phyloP scores from a whole-genome alignment of 1,284 basidiomycete genomes.

The Xerocomus minutiporus region DNA sequence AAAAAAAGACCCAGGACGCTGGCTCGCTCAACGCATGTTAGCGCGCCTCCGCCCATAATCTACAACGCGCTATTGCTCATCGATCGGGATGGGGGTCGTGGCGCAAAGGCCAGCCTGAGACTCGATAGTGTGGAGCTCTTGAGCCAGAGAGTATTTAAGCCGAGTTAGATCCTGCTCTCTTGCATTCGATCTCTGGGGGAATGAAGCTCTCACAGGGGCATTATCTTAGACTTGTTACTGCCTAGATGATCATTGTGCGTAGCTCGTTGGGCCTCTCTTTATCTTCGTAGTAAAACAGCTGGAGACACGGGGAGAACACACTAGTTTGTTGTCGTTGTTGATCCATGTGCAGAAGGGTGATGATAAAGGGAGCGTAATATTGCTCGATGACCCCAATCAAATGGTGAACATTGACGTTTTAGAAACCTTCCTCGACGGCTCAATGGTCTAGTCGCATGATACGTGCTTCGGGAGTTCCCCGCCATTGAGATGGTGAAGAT shows the following conservation, averaged over 20 bases:
- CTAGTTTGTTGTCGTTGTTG: too few species aligned
- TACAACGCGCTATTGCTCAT: not conserved
- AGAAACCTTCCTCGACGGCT: constrained; percentile 17
- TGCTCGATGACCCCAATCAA: too few species aligned
- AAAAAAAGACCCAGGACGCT: constrained; percentile 7
- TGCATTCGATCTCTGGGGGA: too few species aligned
- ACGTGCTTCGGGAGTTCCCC: constrained; percentile 37
- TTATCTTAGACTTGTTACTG: too few species aligned
- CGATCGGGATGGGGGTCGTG: not conserved
- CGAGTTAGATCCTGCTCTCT: not conserved
- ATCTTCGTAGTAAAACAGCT: too few species aligned
- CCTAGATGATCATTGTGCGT: too few species aligned
- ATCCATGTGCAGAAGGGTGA: too few species aligned
- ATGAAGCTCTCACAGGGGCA: too few species aligned
- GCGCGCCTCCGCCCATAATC: not conserved
- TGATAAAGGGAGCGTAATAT: too few species aligned
- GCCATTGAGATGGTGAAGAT: constrained; percentile 16
- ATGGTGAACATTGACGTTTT: not conserved
- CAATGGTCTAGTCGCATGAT: constrained; percentile 45
- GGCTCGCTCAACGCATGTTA: constrained; percentile 15
- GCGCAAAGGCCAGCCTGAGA: not conserved
- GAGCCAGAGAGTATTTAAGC: not conserved
- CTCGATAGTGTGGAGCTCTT: not conserved
- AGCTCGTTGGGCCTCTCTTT: too few species aligned
- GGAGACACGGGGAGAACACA: too few species aligned